Evolutionary conservation across 192 early-diverging fungal species (phyloP).

Genomic region (Chytriomyces hyalinus): DNA sequence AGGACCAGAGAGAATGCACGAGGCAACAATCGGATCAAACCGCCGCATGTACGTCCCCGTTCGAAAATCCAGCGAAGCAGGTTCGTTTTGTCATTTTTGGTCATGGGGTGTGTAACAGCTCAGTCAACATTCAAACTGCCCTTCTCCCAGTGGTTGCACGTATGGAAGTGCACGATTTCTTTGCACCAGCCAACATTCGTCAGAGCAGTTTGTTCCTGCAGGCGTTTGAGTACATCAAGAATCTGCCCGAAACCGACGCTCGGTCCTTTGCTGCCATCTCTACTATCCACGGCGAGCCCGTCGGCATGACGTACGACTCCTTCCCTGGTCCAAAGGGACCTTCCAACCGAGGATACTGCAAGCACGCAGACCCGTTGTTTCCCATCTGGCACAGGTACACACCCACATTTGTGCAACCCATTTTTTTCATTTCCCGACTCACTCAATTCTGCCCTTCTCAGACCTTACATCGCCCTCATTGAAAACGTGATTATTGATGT

Average conservation of each 20-base stretch:
- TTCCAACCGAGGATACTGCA: background rate
- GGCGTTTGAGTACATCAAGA: background rate
- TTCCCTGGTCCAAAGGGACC: background rate
- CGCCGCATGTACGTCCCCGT: too few relatives aligned
- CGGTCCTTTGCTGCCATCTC: background rate
- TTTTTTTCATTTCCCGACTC: background rate
- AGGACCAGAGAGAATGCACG: too few relatives aligned
- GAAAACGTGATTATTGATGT: background rate
- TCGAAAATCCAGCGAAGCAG: too few relatives aligned
- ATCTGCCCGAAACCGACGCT: background rate
- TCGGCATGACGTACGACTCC: background rate
- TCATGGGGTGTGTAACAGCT: background rate
- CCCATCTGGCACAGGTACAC: background rate
- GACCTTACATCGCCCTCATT: background rate
- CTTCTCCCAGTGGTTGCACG: background rate
- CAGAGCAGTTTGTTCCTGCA: background rate
- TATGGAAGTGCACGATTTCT: background rate
- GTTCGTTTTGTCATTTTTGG: background rate
- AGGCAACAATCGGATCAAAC: too few relatives aligned
- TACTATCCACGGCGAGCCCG: background rate
- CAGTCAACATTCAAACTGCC: background rate
- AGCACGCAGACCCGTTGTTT: background rate
- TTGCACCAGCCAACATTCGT: background rate
- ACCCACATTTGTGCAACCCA: background rate
- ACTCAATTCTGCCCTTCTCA: background rate